These are phyloP conservation scores for Nitzschia sp. DNA, from an alignment of 108 stramenopile genomes.

Conservation along the genomic window DNA sequence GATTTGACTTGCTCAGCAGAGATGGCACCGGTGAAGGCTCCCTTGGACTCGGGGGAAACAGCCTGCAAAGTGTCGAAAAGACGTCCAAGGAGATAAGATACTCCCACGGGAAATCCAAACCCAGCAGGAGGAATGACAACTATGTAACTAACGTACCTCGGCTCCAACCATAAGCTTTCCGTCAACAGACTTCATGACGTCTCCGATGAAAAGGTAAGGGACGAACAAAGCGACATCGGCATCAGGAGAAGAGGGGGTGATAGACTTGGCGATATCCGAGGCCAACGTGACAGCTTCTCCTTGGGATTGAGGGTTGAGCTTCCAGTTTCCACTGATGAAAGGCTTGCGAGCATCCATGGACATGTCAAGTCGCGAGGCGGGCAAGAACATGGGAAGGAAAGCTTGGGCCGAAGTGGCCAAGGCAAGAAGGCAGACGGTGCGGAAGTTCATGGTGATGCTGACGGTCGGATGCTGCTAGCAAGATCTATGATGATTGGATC, in stretches of 20 bases:
- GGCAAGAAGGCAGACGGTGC: conserved; percentile 41
- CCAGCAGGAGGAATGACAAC: not conserved
- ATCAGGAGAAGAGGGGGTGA: conserved; percentile 57
- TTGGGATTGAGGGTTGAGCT: conserved; percentile 82
- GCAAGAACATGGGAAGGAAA: conserved; percentile 43
- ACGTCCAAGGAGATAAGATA: not conserved
- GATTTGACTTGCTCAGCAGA: conserved; percentile 84
- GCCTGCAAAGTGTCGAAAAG: conserved; percentile 29
- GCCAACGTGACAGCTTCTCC: conserved; percentile 65
- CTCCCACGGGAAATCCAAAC: too few species aligned
- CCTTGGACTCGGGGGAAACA: conserved; percentile 70
- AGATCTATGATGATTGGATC: too few species aligned
- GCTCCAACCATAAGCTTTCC: conserved; percentile 70
- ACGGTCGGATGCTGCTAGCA: too few species aligned
- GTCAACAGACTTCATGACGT: conserved; percentile 52
- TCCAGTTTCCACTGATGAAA: conserved; percentile 97
- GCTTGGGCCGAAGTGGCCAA: conserved; percentile 44
- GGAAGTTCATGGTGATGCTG: conserved; percentile 47
- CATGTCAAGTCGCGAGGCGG: not conserved
- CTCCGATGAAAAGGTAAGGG: conserved; percentile 81
- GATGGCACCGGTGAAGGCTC: conserved; percentile 98
- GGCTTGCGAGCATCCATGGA: conserved; percentile 54
- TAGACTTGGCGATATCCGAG: conserved; percentile 61
- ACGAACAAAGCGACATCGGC: conserved; percentile 82
- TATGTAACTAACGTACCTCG: conserved; percentile 51